Base-by-base conservation (phyloP, 345 rosid species). In the Alliaria petiolata region DNA sequence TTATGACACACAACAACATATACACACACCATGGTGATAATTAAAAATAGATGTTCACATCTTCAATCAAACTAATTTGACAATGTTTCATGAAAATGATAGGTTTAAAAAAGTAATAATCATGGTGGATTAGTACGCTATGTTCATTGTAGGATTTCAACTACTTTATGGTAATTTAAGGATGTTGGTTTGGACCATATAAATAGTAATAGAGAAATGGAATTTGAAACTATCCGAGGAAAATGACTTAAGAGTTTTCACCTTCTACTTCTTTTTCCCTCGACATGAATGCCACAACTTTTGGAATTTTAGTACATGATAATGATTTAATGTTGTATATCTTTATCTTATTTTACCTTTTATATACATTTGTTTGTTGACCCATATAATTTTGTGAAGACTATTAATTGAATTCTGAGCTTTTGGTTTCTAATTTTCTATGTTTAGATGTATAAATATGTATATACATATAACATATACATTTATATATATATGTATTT, bases 201-300 rank as follows among this genome's bases (percentile, higher is more conserved):
- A 17, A n/a, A 20, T 47, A 51, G 25, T 31, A 39, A 28, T 28
- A 28, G 31, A 28, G 31, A 28, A 28, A 8, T 62, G 17, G 42
- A 52, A 33, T 61, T 51, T 54, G 49, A 63, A 25, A 19, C 38
- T 71, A 17, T 62, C 56, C 11, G 69, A 22, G 47, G 63, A 62
- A 62, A 63, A 54, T 54, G 49, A 63, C 54, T n/a, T n/a, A n/a
- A n/a, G n/a, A n/a, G n/a, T n/a, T n/a, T n/a, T n/a, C n/a, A n/a
- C n/a, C n/a, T n/a, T n/a, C n/a, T n/a, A n/a, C n/a, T 45, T 20
- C 6, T 50, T 22, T 39, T 53, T 42, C 6, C 35, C 57, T 65
- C 36, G 71, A 73, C 72, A 58, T 74, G 77, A 57, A 58, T 39
- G 26, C 45, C 78, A 49, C 61, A 58, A 65, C 60, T 39, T 58